Evolutionary conservation across 495 filamentous ascomycete species (phyloP).

Genomic region (Penicillium daleae): DNA sequence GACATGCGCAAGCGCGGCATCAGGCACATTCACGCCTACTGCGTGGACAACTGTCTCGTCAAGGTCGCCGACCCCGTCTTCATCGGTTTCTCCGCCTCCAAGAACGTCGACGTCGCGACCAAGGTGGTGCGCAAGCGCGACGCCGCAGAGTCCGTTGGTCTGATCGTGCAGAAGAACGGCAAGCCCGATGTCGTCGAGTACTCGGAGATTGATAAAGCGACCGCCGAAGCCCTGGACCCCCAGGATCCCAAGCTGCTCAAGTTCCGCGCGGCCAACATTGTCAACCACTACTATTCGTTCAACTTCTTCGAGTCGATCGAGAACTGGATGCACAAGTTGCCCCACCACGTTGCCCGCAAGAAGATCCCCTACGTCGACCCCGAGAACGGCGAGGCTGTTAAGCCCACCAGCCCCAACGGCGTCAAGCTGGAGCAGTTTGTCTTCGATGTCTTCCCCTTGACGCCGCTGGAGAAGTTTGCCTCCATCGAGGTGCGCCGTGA

Average conservation of each 20-base stretch:
- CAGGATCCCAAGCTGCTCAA: constrained; percentile 83
- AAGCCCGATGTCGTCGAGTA: constrained; percentile 98
- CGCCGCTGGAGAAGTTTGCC: constrained; percentile 85
- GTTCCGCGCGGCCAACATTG: constrained; percentile 98
- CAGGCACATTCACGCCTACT: constrained; percentile 95
- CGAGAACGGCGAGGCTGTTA: constrained; percentile 74
- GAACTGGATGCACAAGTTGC: constrained; percentile 79
- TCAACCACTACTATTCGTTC: constrained; percentile 99
- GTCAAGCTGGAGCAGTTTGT: constrained; percentile 99
- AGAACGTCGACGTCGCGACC: constrained; percentile 93
- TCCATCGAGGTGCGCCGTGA: constrained; percentile 94
- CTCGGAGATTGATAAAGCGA: constrained; percentile 89
- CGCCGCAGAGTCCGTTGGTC: constrained; percentile 92
- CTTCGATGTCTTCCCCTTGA: constrained; percentile 95
- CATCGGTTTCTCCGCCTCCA: constrained; percentile 87
- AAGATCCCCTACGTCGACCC: constrained; percentile 91
- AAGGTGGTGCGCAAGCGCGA: constrained; percentile 99
- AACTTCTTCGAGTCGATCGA: constrained; percentile 90
- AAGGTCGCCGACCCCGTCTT: constrained; percentile 96
- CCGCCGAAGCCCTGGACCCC: constrained; percentile 85
- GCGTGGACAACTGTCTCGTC: constrained; percentile 98
- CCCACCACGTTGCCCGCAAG: constrained; percentile 95
- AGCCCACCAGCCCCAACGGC: constrained; percentile 92
- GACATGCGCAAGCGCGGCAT: constrained; percentile 91
- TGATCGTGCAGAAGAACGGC: constrained; percentile 94